These are phyloP conservation scores for Pichia inconspicua DNA, from an alignment of 1,139 yeast genomes.

Conservation along the genomic window DNA sequence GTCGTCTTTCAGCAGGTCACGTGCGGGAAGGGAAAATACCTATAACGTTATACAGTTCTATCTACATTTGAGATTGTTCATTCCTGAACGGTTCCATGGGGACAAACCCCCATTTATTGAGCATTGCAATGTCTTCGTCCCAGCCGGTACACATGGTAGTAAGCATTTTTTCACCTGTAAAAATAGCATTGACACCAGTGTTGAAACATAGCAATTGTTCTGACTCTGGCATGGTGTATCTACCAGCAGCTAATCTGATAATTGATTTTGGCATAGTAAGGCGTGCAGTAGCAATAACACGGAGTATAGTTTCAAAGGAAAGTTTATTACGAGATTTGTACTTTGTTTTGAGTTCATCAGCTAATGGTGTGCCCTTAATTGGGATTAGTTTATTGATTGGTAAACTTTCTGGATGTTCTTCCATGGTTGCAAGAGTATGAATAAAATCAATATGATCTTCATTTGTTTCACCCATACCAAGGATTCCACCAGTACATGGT, in stretches of 20 bases:
- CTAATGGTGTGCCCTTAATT: slow-evolving; percentile 72
- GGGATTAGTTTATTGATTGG: slow-evolving; percentile 80
- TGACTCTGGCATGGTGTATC: slow-evolving; percentile 72
- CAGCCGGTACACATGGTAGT: slow-evolving; percentile 81
- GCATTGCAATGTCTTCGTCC: slow-evolving; percentile 71
- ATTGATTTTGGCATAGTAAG: slow-evolving; percentile 65
- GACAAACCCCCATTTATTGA: slow-evolving; percentile 60
- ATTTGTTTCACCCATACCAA: slow-evolving; percentile 69
- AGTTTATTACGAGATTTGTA: slow-evolving; percentile 35
- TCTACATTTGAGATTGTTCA: not conserved
- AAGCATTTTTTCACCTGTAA: slow-evolving; percentile 75
- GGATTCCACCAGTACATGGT: slow-evolving; percentile 75
- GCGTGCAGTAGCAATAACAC: slow-evolving; percentile 72
- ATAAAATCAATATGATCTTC: slow-evolving; percentile 67
- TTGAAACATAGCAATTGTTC: slow-evolving; percentile 70
- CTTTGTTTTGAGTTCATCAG: slow-evolving; percentile 40
- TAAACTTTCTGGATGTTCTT: slow-evolving; percentile 66
- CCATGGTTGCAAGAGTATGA: slow-evolving; percentile 59
- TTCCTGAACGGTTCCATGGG: slow-evolving; percentile 53
- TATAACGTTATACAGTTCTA: no score
- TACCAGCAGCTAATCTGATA: slow-evolving; percentile 71
- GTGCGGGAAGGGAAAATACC: not conserved
- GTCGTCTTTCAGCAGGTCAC: not conserved
- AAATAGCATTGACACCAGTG: slow-evolving; percentile 76
- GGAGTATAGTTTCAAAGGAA: slow-evolving; percentile 52